phyloP scores from a whole-genome alignment of 2,329 filamentous ascomycete species.

The Coniochaeta pulveracea region DNA sequence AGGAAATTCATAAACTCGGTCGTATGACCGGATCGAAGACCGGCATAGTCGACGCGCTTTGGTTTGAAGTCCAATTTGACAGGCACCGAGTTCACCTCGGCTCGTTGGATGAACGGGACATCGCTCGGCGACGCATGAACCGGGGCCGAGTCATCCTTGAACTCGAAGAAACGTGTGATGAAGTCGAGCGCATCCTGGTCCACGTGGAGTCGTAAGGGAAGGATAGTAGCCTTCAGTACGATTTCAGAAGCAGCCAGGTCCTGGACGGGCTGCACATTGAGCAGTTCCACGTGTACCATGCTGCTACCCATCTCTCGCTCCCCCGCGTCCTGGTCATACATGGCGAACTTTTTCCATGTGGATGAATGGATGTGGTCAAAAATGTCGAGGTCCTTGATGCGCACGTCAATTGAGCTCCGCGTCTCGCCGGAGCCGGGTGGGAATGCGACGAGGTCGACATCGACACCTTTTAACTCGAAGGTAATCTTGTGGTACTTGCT shows the following conservation, averaged over 20 bases:
- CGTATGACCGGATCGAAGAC: conserved; percentile 82
- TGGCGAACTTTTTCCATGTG: conserved; percentile 97
- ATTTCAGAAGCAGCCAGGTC: conserved; percentile 83
- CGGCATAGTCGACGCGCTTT: conserved; percentile 92
- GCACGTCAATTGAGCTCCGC: conserved; percentile 76
- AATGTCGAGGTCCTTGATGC: conserved; percentile 73
- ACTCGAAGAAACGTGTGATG: conserved; percentile 93
- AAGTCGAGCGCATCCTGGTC: conserved; percentile 97
- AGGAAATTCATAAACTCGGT: conserved; percentile 99
- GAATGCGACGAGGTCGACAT: conserved; percentile 72
- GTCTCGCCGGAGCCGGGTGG: conserved; percentile 69
- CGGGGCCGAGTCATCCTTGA: conserved; percentile 65
- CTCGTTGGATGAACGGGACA: conserved; percentile 76
- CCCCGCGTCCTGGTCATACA: conserved; percentile 81
- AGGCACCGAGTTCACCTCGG: conserved; percentile 73
- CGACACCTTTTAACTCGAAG: conserved; percentile 80
- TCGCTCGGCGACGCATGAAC: conserved; percentile 53
- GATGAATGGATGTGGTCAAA: conserved; percentile 92
- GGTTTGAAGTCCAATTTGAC: conserved; percentile 93
- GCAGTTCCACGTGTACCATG: conserved; percentile 82
- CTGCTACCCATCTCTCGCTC: conserved; percentile 74
- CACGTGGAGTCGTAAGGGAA: conserved; percentile 84
- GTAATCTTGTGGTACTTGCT: conserved; percentile 93
- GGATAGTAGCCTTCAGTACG: conserved; percentile 64
- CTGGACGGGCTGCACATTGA: conserved; percentile 77